A percentile compares a stretch with the other conserved stretches of the same genome.
These are phyloP conservation scores for Thozetella sp. DNA, from an alignment of 495 filamentous ascomycete genomes.

Conservation along the genomic window DNA sequence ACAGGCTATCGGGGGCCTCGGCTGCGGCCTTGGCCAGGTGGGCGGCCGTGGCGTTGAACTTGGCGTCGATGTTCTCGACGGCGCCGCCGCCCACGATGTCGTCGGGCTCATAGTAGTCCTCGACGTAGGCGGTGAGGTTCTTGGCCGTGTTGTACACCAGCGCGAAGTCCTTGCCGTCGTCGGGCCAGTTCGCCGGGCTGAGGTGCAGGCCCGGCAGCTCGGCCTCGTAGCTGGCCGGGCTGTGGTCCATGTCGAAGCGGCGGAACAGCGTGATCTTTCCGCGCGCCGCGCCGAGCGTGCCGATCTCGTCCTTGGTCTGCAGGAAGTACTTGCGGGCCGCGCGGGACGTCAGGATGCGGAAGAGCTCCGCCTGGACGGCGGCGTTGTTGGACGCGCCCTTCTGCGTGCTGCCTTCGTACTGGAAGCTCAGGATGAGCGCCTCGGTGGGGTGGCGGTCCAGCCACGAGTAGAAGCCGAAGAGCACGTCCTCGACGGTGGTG, in stretches of 20 bases:
- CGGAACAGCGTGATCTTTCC: conserved; percentile 80
- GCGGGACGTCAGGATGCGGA: conserved; percentile 60
- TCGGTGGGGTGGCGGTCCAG: conserved; percentile 69
- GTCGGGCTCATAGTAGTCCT: conserved; percentile 86
- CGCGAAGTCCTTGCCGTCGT: conserved; percentile 65
- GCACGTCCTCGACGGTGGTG: conserved; percentile 45
- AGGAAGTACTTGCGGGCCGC: conserved; percentile 56
- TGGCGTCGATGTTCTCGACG: conserved; percentile 66
- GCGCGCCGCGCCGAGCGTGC: conserved; percentile 72
- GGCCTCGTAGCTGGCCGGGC: conserved; percentile 51
- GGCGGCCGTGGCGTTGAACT: conserved; percentile 65
- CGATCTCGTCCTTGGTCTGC: conserved; percentile 64
- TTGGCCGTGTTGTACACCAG: conserved; percentile 42
- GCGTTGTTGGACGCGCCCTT: conserved; percentile 53
- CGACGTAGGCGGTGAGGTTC: conserved; percentile 71
- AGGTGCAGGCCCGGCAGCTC: conserved; percentile 68
- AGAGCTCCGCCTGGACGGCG: conserved; percentile 61
- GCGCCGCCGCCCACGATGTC: conserved; percentile 30
- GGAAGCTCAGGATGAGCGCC: conserved; percentile 77
- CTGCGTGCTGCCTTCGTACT: conserved; percentile 74
- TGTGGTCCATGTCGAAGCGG: conserved; percentile 64
- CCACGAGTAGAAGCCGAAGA: conserved; percentile 54
- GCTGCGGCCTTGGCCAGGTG: conserved; percentile 66
- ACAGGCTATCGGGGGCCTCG: conserved; percentile 34
- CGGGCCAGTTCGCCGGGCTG: conserved; percentile 72